Percentiles rank a stretch among this genome's conserved stretches.
phyloP scores from a whole-genome alignment of 345 rosid genomes.

The Raphanus sativus region DNA sequence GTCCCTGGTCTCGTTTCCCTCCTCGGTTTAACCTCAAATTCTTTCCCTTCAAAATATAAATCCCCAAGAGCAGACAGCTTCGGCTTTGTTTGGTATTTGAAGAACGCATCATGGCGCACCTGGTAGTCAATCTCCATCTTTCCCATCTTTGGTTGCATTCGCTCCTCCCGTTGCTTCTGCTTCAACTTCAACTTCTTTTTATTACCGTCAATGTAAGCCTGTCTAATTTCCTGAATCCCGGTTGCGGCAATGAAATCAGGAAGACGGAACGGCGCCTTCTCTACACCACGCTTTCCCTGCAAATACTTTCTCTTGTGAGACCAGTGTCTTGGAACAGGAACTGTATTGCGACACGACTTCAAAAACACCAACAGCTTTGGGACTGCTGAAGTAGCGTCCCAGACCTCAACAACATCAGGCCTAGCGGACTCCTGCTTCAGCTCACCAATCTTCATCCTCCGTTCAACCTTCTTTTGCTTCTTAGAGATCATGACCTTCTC shows the following conservation, averaged over 20 bases:
- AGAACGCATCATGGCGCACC: slow-evolving; percentile 99
- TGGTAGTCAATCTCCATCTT: slow-evolving; percentile 99
- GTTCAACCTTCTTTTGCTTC: slow-evolving; percentile 81
- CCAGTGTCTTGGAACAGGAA: slow-evolving; percentile 99
- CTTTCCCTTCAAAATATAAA: slow-evolving; percentile 96
- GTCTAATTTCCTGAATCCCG: slow-evolving; percentile 98
- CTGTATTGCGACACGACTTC: slow-evolving; percentile 91
- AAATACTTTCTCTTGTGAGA: slow-evolving; percentile 96
- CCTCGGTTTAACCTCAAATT: slow-evolving; percentile 90
- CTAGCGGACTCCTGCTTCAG: slow-evolving; percentile 89
- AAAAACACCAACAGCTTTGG: slow-evolving; percentile 92
- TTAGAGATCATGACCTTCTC: slow-evolving; percentile 76
- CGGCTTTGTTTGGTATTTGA: slow-evolving; percentile 98
- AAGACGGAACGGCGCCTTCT: slow-evolving; percentile 97
- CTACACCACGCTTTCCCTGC: slow-evolving; percentile 99
- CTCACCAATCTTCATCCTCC: slow-evolving; percentile 94
- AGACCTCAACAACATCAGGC: slow-evolving; percentile 99
- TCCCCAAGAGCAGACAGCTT: slow-evolving; percentile 90
- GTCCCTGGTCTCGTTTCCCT: slow-evolving; percentile 97
- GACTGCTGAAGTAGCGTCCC: slow-evolving; percentile 99
- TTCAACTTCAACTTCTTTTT: slow-evolving; percentile 87
- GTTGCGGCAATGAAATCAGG: slow-evolving; percentile 99
- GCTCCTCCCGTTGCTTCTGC: slow-evolving; percentile 91
- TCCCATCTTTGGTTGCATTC: slow-evolving; percentile 99
- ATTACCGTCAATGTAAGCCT: slow-evolving; percentile 92